Base-by-base conservation (phyloP, 805 yeast genomes). In the Candida alai region DNA sequence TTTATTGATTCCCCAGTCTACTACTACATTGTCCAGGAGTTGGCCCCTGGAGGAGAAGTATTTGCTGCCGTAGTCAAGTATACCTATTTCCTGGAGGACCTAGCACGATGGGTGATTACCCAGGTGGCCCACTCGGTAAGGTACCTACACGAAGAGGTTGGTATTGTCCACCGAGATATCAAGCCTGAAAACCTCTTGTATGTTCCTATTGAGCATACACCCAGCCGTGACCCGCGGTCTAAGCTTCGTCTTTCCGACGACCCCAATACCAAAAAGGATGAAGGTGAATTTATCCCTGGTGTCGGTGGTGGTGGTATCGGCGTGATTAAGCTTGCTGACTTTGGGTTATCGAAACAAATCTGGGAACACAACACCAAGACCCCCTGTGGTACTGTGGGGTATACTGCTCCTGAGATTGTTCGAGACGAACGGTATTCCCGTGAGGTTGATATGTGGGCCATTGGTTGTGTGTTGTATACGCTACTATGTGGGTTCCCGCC, bases 301-400 rank as follows among this genome's bases (percentile, higher is more conserved):
- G 63, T 84, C 14, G 98, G 98, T 21, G 95, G 94, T 30, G 98
- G 96, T 35, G 85, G 89, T 10, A 83, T 93, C 45, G 98, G 97
- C 6, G 49, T 65, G 11, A 88, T 93, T 21, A 90, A 90, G 57
- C 66, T 93, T 34, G 97, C 97, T 1, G 98, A 93, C 59, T 93
- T 93, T 61, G 98, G 98, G 0, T 65, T 93, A 13, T 86, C 96
- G 3, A 93, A 93, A 59, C 85, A 88, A 52, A 78, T 90, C 20
- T 83, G 88, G 80, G 85, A 83, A 50, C 74, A 80, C 31, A 84
- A 84, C 48, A 85, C 97, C 15, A 86, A 87, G 71, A 93, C 98
- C 1, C 98, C 98, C 0, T 93, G 98, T 62, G 98, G 98, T 33
- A 93, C 98, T 1, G 96, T 93, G 12, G 97, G 97, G 3, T 93